phyloP scores from a whole-genome alignment of 805 yeast genomes.

The Starmerella sp. region DNA sequence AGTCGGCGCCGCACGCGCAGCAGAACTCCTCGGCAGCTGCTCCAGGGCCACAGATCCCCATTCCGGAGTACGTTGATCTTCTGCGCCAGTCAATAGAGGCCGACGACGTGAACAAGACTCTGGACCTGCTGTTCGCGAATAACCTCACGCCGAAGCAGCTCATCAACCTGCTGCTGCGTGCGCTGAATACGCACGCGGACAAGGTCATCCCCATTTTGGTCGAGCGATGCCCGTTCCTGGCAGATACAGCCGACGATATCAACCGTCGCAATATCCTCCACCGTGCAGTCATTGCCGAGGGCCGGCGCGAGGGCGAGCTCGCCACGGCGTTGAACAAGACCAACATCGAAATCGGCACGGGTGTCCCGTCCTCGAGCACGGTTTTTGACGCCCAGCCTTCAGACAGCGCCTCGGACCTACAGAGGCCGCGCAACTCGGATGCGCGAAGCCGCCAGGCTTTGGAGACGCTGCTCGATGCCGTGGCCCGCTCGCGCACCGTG shows the following conservation, averaged over 20 bases:
- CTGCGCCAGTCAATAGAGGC: constrained; percentile 26
- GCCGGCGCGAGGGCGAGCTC: neutral
- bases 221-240: constrained; percentile 18
- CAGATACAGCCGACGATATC: constrained; percentile 54
- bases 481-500: neutral
- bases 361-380: constrained; percentile 1
- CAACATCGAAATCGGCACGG: constrained; percentile 9
- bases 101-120: constrained; percentile 39
- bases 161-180: constrained; percentile 16
- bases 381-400: neutral
- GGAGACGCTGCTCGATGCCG: neutral
- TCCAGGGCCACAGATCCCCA: neutral
- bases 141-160: constrained; percentile 41
- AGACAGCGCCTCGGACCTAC: neutral
- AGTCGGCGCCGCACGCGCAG: neutral
- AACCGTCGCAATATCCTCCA: constrained; percentile 78
- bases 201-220: constrained; percentile 42
- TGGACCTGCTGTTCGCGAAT: constrained; percentile 31
- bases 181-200: constrained; percentile 41
- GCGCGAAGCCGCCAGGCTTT: neutral
- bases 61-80: constrained; percentile 7
- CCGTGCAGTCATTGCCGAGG: constrained; percentile 60
- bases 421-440: neutral
- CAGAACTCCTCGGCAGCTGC: neutral
- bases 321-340: neutral